Evolutionary conservation across 1,139 yeast genomes (phyloP), one percentile per base, ranked within the genome.

Genomic region (Zygoascus sp.): DNA sequence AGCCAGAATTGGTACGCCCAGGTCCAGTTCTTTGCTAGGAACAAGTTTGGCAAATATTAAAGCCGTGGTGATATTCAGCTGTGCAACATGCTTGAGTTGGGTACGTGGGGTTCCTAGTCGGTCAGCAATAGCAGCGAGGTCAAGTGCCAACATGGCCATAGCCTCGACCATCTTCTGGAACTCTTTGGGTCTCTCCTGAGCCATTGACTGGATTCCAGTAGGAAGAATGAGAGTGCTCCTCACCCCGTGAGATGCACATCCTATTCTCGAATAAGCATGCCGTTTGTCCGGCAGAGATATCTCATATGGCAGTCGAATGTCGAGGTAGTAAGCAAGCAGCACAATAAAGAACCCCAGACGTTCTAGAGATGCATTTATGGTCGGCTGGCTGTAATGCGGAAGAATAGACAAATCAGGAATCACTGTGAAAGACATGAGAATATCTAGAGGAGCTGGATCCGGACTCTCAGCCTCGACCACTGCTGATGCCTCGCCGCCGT

Each of bases 121-220:
- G 15, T 45, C 39, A 5, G 59, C 57, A 2, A 66, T 44, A 23
- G 53, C 54, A 9, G 62, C 59, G 25, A 64, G 52, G 48, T 64
- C 53, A 13, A 64, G 51, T 2, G 64, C 59, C 5, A 66, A 58
- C 70, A 66, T 66, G 5, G 67, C 64, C 41, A 64, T 51, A 10
- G 60, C 61, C 13, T 58, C 58, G 32, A 65, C 65, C 42, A 57
- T 63, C 36, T 43, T 40, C 38, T 61, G 62, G 50, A 66, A 65
- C 46, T 59, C 64, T 6, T 51, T 48, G 5, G 66, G 63, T 10
- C 55, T 49, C 25, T 55, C 50, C 27, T 52, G 49, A 3, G 61
- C 59, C 28, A 56, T 45, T 9, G 47, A 40, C 8, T 45, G 50
- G 13, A 55, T 43, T 13, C 53, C 49, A 15, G 42, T 44, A 13